A percentile compares a stretch with the other conserved stretches of the same genome.
These are phyloP conservation scores for Zalaria sp. DNA, from an alignment of 2,329 filamentous ascomycete genomes.

Conservation along the genomic window DNA sequence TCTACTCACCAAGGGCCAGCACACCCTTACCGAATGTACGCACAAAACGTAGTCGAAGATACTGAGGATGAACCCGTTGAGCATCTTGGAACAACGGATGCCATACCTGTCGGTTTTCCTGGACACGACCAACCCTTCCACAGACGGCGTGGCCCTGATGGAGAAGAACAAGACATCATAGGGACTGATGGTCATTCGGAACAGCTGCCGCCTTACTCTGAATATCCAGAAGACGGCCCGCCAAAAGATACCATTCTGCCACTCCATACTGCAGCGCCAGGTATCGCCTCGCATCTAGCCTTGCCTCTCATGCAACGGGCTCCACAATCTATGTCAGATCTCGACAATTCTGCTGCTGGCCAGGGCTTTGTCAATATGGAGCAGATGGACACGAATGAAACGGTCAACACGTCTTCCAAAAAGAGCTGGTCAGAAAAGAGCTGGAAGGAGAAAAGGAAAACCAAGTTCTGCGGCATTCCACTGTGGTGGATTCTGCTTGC, in stretches of 20 bases:
- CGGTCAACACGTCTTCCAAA: slow-evolving; percentile 1
- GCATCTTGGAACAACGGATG: slow-evolving; percentile 18
- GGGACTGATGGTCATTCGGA: slow-evolving; percentile 82
- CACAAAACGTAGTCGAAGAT: slow-evolving; percentile 54
- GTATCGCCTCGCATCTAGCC: slow-evolving; percentile 9
- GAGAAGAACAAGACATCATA: slow-evolving; percentile 79
- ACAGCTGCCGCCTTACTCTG: slow-evolving; percentile 79
- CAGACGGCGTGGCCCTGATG: slow-evolving; percentile 59
- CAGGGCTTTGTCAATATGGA: slow-evolving; percentile 2
- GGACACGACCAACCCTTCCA: slow-evolving; percentile 52
- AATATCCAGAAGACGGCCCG: slow-evolving; percentile 64
- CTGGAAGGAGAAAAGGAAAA: slow-evolving; percentile 24
- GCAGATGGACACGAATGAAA: slow-evolving; percentile 7
- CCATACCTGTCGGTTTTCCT: slow-evolving; percentile 62
- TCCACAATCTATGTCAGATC: slow-evolving; percentile 21
- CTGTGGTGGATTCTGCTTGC: slow-evolving; percentile 20
- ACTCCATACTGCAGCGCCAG: slow-evolving; percentile 5
- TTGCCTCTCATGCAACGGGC: slow-evolving; percentile 19
- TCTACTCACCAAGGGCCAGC: slow-evolving; percentile 50
- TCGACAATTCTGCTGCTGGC: slow-evolving; percentile 4
- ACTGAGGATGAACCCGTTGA: slow-evolving; percentile 36
- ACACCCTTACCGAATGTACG: slow-evolving; percentile 78
- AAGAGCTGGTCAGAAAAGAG: slow-evolving; percentile 22
- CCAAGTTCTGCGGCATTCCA: slow-evolving; percentile 18
- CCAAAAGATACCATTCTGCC: slow-evolving; percentile 9